Base-by-base conservation (phyloP, 2,329 filamentous ascomycete genomes). In the Trichoderma aggressivum region DNA sequence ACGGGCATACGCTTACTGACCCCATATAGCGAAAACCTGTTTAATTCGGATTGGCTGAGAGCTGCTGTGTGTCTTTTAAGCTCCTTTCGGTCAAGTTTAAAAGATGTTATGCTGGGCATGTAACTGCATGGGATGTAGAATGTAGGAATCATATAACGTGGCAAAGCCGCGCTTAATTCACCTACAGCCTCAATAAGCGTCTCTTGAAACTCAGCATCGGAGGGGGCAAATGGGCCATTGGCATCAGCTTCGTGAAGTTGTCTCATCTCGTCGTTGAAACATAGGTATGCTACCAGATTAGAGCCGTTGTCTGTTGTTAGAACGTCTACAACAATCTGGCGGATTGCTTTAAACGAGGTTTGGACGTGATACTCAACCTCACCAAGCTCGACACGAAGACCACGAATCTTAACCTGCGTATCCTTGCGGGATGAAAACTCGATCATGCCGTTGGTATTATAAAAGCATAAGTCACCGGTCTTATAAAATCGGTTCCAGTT, bases 101-200 rank as follows among this genome's bases (percentile, higher is more conserved):
- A 53, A 3, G 74, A 74, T 18, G 73, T 72, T 12, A 70, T 72
- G 28, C 50, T 43, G 5, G 74, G 74, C 72, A 75, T 74, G 36
- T 72, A 74, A 3, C 12, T 24, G 58, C 74, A 75, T 0, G 70
- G 74, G 18, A 75, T 73, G 59, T 72, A 75, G 47, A 72, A 63
- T 3, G 74, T 71, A 5, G 74, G 74, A 28, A 75, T 60, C 74
- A 75, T 75, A 24, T 75, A 75, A 8, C 50, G 43, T 14, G 74
- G 74, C 7, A 75, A 55, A 1, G 39, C n/a, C n/a, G 71, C 55
- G 7, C 34, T 66, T 0, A 74, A 56, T 26, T 71, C 16, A 7
- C 72, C 70, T 11, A 70, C 18, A 3, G 70, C 67, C 8, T 76
- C 78, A 7, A 70, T 50, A 2, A 71, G 65, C 32, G 73, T 60